phyloP scores from a whole-genome alignment of 2,329 filamentous ascomycete species.

The Diaporthe humulicola region DNA sequence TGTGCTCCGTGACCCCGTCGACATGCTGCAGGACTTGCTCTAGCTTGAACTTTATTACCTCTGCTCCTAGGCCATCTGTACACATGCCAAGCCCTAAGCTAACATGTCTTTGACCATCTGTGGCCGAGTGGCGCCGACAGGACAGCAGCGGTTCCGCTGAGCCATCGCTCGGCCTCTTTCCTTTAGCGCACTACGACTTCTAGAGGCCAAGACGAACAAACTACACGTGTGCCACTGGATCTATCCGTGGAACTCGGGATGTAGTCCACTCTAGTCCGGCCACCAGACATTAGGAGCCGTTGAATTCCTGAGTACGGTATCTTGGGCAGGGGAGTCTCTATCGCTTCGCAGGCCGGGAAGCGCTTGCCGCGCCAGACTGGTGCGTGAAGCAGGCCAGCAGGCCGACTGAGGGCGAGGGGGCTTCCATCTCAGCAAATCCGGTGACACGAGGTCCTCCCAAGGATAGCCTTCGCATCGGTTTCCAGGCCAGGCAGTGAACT shows the following conservation, averaged over 20 bases:
- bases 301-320: conserved; percentile 9
- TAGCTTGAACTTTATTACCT: conserved; percentile 37
- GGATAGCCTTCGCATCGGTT: conserved; percentile 33
- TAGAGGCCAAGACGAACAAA: conserved; percentile 12
- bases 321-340: not conserved
- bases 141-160: conserved; percentile 6
- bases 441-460: conserved; percentile 3
- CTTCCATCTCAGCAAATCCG: conserved; percentile 15
- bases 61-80: not conserved
- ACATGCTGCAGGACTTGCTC: conserved; percentile 31
- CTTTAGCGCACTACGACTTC: conserved; percentile 21
- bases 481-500: conserved; percentile 17
- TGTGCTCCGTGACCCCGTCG: conserved; percentile 31
- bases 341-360: conserved; percentile 15
- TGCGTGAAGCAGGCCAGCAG: conserved; percentile 3
- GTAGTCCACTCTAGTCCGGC: conserved; percentile 22
- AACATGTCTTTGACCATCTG: conserved; percentile 13
- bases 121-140: conserved; percentile 30
- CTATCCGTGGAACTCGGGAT: conserved; percentile 26
- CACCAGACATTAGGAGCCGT: conserved; percentile 34
- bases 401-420: conserved; percentile 10
- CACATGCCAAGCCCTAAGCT: conserved; percentile 18
- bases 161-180: conserved; percentile 19
- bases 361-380: conserved; percentile 18
- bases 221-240: conserved; percentile 12